Percentiles rank a stretch among this genome's conserved stretches.
Conservation (phyloP, 2,329 filamentous ascomycete genomes). For the Tolypocladium guangdongense region DNA sequence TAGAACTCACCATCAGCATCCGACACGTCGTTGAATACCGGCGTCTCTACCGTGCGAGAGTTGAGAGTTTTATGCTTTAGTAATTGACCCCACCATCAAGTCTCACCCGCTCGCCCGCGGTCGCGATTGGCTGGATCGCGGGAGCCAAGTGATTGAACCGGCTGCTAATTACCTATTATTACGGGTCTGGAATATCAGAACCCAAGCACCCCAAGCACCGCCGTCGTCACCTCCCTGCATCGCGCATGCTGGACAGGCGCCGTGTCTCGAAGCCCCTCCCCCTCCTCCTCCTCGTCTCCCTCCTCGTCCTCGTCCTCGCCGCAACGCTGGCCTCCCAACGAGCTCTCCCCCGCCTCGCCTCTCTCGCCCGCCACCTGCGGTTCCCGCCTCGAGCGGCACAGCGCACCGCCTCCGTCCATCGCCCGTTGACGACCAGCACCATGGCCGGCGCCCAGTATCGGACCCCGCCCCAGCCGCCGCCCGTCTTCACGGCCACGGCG, state of each 20-base stretch:
- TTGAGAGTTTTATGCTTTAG: too few relatives aligned
- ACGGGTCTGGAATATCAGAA: too few relatives aligned
- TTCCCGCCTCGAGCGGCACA: neutral
- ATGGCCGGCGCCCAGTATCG: constrained; percentile 60
- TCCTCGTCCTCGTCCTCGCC: constrained; percentile 45
- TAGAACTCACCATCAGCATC: too few relatives aligned
- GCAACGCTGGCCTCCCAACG: constrained; percentile 59
- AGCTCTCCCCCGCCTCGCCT: constrained; percentile 45
- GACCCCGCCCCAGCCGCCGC: constrained; percentile 67
- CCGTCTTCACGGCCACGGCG: constrained; percentile 65
- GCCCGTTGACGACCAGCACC: constrained; percentile 35
- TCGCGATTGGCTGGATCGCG: too few relatives aligned
- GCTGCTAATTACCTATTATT: too few relatives aligned
- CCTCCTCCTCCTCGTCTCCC: constrained; percentile 31
- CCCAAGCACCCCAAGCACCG: too few relatives aligned
- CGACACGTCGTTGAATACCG: too few relatives aligned
- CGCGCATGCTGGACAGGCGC: constrained; percentile 17
- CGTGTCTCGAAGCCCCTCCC: constrained; percentile 16
- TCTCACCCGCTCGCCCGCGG: too few relatives aligned
- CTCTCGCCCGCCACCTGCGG: constrained; percentile 43
- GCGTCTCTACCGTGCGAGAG: too few relatives aligned
- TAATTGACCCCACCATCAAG: too few relatives aligned
- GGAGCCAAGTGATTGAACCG: too few relatives aligned
- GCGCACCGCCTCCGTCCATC: constrained; percentile 10
- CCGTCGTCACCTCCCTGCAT: too few relatives aligned